Conservation (phyloP, 208 protist genomes). For the Leptomonas seymouri region DNA sequence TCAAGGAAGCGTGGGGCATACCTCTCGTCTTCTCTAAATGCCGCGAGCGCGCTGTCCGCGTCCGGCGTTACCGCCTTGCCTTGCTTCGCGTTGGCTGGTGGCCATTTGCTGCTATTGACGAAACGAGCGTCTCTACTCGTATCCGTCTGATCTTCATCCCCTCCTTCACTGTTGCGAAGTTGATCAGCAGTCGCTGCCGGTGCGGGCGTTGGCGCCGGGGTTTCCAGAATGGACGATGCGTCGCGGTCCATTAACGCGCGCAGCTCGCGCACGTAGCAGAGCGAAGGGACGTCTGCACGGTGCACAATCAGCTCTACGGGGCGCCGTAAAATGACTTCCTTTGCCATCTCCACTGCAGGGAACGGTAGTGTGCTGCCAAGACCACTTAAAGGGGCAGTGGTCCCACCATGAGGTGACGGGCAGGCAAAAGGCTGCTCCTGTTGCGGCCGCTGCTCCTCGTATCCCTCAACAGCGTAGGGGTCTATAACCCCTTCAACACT, state of each 20-base stretch:
- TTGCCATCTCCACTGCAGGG: conserved; percentile 12
- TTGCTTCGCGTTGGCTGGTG: background rate
- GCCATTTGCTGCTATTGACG: background rate
- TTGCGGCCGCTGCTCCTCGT: background rate
- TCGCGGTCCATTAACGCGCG: conserved; percentile 40
- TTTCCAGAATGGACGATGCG: background rate
- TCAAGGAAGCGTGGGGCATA: too few species aligned
- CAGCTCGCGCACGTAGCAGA: conserved; percentile 70
- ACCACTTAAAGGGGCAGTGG: conserved; percentile 11
- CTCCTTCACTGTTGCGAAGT: background rate
- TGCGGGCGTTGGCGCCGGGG: too few species aligned
- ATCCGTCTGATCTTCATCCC: background rate
- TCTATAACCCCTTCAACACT: conserved; percentile 10
- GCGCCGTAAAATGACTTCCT: conserved; percentile 33
- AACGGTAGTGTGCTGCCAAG: conserved; percentile 5
- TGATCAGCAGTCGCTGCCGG: background rate
- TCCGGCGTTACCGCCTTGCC: too few species aligned
- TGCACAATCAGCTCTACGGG: conserved; percentile 45
- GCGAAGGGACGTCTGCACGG: conserved; percentile 49
- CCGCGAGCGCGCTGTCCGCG: too few species aligned
- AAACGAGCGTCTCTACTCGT: background rate
- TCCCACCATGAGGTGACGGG: conserved; percentile 1
- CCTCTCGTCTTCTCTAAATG: too few species aligned
- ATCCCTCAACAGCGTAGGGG: conserved; percentile 18
- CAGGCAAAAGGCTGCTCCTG: background rate